Conservation (phyloP, 345 rosid species). For the Adansonia digitata region DNA sequence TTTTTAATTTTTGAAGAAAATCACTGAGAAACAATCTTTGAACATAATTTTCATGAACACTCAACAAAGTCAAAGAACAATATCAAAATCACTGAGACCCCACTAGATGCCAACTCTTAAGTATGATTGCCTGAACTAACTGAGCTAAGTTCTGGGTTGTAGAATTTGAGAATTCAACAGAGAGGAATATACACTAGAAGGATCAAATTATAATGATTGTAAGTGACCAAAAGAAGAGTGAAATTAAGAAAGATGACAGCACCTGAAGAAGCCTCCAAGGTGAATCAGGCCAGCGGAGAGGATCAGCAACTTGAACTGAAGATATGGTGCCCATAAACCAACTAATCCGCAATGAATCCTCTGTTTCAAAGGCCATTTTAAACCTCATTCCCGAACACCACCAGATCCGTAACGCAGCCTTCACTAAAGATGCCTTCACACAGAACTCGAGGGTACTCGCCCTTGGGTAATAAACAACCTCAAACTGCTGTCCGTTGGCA, state of each 20-base stretch:
- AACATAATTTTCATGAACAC: neutral
- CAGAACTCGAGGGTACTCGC: conserved; percentile 57
- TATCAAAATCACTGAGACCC: too few species aligned
- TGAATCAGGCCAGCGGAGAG: conserved; percentile 58
- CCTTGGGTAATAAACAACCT: conserved; percentile 64
- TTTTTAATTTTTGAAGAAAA: too few species aligned
- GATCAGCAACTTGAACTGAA: conserved; percentile 60
- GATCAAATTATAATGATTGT: neutral
- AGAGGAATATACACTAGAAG: neutral
- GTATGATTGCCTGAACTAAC: too few species aligned
- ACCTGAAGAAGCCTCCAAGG: conserved; percentile 89
- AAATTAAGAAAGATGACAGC: neutral
- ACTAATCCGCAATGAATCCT: conserved; percentile 68
- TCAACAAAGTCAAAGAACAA: conserved; percentile 3
- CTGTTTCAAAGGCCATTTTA: conserved; percentile 75
- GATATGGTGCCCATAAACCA: conserved; percentile 80
- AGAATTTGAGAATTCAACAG: neutral
- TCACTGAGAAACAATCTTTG: too few species aligned
- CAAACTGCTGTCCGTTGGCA: conserved; percentile 48
- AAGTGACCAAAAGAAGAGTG: neutral
- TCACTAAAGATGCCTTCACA: conserved; percentile 48
- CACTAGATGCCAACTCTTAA: too few species aligned
- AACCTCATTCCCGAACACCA: conserved; percentile 72
- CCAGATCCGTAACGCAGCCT: conserved; percentile 47
- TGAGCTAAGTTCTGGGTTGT: too few species aligned